Conservation (phyloP, 1,139 yeast genomes). For the Pichia sp. region DNA sequence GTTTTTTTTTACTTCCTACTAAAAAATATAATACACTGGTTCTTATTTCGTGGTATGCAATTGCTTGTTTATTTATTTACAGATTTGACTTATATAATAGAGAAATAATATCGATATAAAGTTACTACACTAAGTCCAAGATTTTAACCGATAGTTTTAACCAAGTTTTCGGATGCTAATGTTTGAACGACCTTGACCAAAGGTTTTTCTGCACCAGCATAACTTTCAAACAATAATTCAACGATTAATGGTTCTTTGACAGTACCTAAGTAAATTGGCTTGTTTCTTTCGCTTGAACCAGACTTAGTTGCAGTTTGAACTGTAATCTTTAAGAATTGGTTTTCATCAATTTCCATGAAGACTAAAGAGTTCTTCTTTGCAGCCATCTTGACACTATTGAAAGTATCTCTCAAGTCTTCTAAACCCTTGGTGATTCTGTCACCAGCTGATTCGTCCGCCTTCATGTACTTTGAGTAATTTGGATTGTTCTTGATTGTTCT, state of each 20-base stretch:
- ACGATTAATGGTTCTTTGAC: conserved; percentile 43
- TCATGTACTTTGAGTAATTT: conserved; percentile 36
- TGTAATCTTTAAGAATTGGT: conserved; percentile 47
- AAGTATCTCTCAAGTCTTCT: conserved; percentile 52
- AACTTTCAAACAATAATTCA: conserved; percentile 56
- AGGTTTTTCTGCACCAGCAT: conserved; percentile 51
- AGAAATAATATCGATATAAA: no score
- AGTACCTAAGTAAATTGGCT: conserved; percentile 32
- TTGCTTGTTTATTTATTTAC: no score
- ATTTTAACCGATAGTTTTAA: not conserved
- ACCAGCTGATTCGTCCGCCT: conserved; percentile 31
- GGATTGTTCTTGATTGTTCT: conserved; percentile 68
- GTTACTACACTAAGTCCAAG: no score
- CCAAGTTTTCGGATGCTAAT: conserved; percentile 3
- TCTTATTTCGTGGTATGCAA: no score
- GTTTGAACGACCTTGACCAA: conserved; percentile 34
- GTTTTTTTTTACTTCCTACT: no score
- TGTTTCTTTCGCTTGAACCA: conserved; percentile 13
- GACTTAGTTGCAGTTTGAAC: conserved; percentile 35
- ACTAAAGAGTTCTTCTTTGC: conserved; percentile 65
- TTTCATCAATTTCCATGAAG: conserved; percentile 44
- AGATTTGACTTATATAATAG: no score
- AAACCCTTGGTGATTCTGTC: conserved; percentile 47
- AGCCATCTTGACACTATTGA: conserved; percentile 51
- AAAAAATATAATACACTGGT: no score